Percentiles rank a stretch among this genome's conserved stretches.
Evolutionary conservation across 164 flowering plant genomes (phyloP).

Genomic region (Hamamelis virginiana): DNA sequence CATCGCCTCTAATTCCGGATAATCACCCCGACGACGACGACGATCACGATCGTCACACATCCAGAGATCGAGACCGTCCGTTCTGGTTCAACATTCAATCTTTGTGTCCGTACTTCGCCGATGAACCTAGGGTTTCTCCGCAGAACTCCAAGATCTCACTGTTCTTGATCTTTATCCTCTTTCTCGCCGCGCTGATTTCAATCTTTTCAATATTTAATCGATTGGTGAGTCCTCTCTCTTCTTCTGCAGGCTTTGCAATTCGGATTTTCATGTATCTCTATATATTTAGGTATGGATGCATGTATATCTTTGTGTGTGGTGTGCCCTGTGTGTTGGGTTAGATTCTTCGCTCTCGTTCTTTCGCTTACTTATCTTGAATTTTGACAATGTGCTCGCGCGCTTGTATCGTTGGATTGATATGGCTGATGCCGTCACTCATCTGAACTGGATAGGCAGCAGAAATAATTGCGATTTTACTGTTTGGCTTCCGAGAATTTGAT

Average conservation of each 20-base stretch:
- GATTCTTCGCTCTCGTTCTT: too few relatives aligned
- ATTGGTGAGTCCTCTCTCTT: constrained; percentile 36
- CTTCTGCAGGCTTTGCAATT: background rate
- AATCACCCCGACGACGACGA: constrained; percentile 36
- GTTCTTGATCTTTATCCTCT: constrained; percentile 30
- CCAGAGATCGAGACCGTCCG: constrained; percentile 50
- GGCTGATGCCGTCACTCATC: background rate
- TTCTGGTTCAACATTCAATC: constrained; percentile 30
- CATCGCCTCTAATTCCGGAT: constrained; percentile 49
- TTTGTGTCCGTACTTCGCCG: constrained; percentile 28
- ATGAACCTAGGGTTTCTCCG: constrained; percentile 55
- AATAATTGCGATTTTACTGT: background rate
- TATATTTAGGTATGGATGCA: background rate
- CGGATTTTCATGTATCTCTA: background rate
- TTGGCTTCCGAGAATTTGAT: background rate
- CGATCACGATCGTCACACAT: constrained; percentile 41
- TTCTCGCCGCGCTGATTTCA: constrained; percentile 49
- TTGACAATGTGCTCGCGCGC: too few relatives aligned
- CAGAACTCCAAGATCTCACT: constrained; percentile 47
- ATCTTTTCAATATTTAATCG: constrained; percentile 49
- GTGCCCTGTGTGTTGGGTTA: background rate
- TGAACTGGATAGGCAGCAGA: background rate
- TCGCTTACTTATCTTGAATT: too few relatives aligned
- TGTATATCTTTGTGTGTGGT: background rate
- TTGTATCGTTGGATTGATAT: background rate